phyloP scores from a whole-genome alignment of 2,329 filamentous ascomycete species.

The Harringtonia lauricola region DNA sequence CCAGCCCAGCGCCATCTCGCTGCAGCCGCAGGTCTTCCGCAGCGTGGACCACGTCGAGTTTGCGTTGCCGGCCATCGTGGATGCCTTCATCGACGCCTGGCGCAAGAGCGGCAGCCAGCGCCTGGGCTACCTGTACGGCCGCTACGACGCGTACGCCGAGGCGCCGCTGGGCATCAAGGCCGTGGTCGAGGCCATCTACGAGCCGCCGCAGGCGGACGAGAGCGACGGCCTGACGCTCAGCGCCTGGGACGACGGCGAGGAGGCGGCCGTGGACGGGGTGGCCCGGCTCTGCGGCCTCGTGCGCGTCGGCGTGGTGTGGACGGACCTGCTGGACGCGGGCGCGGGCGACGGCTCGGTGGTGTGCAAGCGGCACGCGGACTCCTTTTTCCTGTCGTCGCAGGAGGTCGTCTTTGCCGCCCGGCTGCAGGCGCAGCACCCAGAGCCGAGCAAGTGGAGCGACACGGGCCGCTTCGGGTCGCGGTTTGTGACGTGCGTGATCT shows the following conservation, averaged over 20 bases:
- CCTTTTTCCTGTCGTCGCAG: slow-evolving; percentile 84
- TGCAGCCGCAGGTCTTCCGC: slow-evolving; percentile 86
- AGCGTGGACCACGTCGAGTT: slow-evolving; percentile 99
- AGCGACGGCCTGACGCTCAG: slow-evolving; percentile 76
- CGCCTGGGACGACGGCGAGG: slow-evolving; percentile 61
- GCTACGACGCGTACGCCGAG: slow-evolving; percentile 81
- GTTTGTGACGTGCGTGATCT: slow-evolving; percentile 92
- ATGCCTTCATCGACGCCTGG: slow-evolving; percentile 89
- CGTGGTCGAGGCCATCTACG: slow-evolving; percentile 93
- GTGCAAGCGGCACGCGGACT: slow-evolving; percentile 93
- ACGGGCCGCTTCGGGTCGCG: slow-evolving; percentile 89
- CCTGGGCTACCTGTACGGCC: slow-evolving; percentile 82
- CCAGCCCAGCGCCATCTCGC: slow-evolving; percentile 89
- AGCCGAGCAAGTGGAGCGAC: slow-evolving; percentile 93
- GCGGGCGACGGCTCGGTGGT: slow-evolving; percentile 74
- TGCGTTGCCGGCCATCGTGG: slow-evolving; percentile 70
- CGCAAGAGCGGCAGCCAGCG: slow-evolving; percentile 74
- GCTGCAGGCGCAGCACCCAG: slow-evolving; percentile 78
- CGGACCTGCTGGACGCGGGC: slow-evolving; percentile 76
- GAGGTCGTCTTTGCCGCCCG: slow-evolving; percentile 85
- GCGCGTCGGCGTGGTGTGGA: slow-evolving; percentile 88
- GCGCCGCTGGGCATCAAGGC: slow-evolving; percentile 92
- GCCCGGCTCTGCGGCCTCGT: slow-evolving; percentile 77
- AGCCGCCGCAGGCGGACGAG: slow-evolving; percentile 85
- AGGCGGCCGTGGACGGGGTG: slow-evolving; percentile 69